Evolutionary conservation across 208 protist species (phyloP).

Genomic region (Leptomonas seymouri): DNA sequence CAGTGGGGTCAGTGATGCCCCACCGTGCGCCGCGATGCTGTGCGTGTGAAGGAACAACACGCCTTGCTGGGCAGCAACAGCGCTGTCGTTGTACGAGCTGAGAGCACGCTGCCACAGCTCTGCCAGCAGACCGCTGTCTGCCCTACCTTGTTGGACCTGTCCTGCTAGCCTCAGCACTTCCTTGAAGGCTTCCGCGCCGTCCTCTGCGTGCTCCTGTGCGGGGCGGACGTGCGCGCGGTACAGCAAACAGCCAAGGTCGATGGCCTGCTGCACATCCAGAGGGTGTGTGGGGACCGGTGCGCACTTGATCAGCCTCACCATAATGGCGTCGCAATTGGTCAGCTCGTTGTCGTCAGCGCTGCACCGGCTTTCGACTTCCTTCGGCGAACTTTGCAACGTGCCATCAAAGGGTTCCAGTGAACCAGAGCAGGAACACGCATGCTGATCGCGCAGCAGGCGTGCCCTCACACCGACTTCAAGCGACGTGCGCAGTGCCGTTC

Average conservation of each 20-base stretch:
- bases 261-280: slow-evolving; percentile 26
- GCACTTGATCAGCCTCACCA: slow-evolving; percentile 14
- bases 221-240: slow-evolving; percentile 18
- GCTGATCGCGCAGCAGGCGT: slow-evolving; percentile 2
- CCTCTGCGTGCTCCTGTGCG: slow-evolving; percentile 33
- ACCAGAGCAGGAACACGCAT: neutral
- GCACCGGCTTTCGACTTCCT: neutral
- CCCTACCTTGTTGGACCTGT: neutral
- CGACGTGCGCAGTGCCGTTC: neutral
- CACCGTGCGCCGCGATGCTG: neutral
- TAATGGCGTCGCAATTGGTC: neutral
- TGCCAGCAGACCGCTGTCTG: neutral
- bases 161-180: neutral
- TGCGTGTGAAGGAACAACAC: slow-evolving; percentile 21
- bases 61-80: slow-evolving; percentile 22
- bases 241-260: slow-evolving; percentile 12
- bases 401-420: neutral
- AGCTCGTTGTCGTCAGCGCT: neutral
- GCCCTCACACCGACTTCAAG: slow-evolving; percentile 5
- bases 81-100: slow-evolving; percentile 25
- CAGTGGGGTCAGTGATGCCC: slow-evolving; percentile 4
- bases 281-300: slow-evolving; percentile 15
- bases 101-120: slow-evolving; percentile 5
- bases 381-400: too few species aligned
- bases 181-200: slow-evolving; percentile 37